Evolutionary conservation across 2,329 filamentous ascomycete species (phyloP).

Genomic region (Cladosporium sp.): DNA sequence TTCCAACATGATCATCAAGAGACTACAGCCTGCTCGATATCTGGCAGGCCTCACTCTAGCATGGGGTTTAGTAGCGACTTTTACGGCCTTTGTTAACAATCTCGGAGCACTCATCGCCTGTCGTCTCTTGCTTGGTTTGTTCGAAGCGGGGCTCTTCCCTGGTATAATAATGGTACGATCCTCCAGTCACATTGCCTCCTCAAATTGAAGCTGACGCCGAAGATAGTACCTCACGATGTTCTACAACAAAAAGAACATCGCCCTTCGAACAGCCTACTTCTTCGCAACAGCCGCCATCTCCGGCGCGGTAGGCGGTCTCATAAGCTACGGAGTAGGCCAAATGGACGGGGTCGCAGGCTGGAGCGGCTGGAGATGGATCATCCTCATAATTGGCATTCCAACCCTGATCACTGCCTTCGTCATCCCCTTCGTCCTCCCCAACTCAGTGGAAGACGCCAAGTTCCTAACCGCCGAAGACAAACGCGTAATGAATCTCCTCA

Average conservation of each 20-base stretch:
- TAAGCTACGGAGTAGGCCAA: conserved; percentile 54
- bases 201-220: conserved; percentile 52
- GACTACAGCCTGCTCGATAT: conserved; percentile 12
- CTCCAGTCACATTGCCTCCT: background rate
- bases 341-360: conserved; percentile 62
- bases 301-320: conserved; percentile 40
- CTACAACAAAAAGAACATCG: conserved; percentile 40
- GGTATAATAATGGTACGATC: background rate
- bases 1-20: conserved; percentile 16
- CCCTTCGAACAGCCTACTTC: conserved; percentile 40
- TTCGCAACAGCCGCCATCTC: conserved; percentile 44
- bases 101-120: conserved; percentile 39
- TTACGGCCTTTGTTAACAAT: conserved; percentile 42
- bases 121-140: conserved; percentile 26
- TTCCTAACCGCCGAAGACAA: conserved; percentile 58
- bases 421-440: conserved; percentile 45
- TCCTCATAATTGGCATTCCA: conserved; percentile 38
- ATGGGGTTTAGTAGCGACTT: conserved; percentile 41
- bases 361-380: conserved; percentile 65
- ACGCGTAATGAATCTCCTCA: conserved; percentile 49
- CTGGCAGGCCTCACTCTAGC: conserved; percentile 9
- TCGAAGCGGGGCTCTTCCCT: conserved; percentile 18
- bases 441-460: conserved; percentile 60
- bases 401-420: background rate
- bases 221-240: conserved; percentile 41